Evolutionary conservation across 192 early-diverging fungal species (phyloP), one percentile per base, ranked within the genome.

Genomic region (Coemansia nantahalensis): DNA sequence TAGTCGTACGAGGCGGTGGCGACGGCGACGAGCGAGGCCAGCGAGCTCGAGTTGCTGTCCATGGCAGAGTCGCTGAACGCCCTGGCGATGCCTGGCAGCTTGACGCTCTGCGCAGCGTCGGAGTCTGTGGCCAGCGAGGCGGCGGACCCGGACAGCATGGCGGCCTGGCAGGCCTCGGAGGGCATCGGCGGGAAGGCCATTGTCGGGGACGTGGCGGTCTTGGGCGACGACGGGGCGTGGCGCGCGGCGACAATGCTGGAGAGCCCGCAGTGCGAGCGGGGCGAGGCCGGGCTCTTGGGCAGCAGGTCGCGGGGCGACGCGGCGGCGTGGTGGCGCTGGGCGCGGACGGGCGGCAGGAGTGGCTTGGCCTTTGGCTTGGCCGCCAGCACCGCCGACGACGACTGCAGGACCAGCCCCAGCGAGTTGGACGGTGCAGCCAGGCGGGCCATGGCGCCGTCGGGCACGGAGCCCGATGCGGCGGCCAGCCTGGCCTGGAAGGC

Each of bases 1-100:
- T 76, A 76, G 72, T 76, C 65, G 56, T 76, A 67, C 11, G 63
- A 51, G 7, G 72, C 65, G 1, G 72, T 76, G 52, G 72, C 72
- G 7, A 76, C 65, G 14, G 67, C 37, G 30, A 61, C 47, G 52
- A 68, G 53, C 30, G 64, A 50, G 10, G 64, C 64, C n/a, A 63
- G 59, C 24, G 70, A 40, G 26, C 32, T 28, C n/a, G n/a, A n/a
- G 34, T 13, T 32, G 31, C 8, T 32, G 23, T 17, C 52, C 42
- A 45, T 23, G 21, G 41, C 32, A 0, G 52, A 38, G 34, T 54
- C 52, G 24, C 52, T 54, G n/a, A 54, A 33, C 3, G 52, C 42
- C 31, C 9, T 32, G 31, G 31, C 31, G 31, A 32, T 32, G 31
- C 8, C 1, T 1, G 31, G 31, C 31, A 9, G 31, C 31, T 3